Evolutionary conservation across 2,329 filamentous ascomycete species (phyloP), one percentile per base, ranked within the genome.

Genomic region (Rutstroemia sp.): DNA sequence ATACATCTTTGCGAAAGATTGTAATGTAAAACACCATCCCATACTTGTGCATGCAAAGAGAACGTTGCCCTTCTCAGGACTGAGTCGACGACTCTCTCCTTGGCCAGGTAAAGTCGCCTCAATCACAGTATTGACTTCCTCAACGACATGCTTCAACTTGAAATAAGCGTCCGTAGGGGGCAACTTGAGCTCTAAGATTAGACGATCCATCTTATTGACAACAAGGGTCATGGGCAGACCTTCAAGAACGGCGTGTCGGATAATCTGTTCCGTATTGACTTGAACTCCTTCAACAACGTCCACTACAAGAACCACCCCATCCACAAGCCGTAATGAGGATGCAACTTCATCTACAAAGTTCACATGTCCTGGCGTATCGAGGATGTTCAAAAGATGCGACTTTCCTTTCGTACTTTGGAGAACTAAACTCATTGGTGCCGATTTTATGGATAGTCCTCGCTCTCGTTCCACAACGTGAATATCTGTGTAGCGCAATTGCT

Each of bases 221-320:
- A 99, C 84, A 59, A 99, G 76, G 0, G 90, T 94, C 64, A 99
- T 74, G 1, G 94, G 92, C 4, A 97, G 78, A 65, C 91, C 89
- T 70, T 96, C 90, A 27, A 96, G 78, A 3, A 96, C 87, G 2
- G 92, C 92, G 71, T 99, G 90, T 74, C 90, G 95, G 74, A 99
- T 96, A 66, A 96, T 92, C 71, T 96, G 89, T 73, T 99, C 92
- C 0, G 94, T 95, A 71, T 96, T 96, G 66, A 94, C 82, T 74
- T 97, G 94, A n/a, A 99, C 92, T n/a, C 94, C 94, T 72, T 99
- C 94, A 1, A 99, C 90, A 21, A 96, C 90, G 70, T 99, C 94
- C 16, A 99, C 92, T 14, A 99, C 87, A 49, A 99, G 75, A 52
- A 95, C 92, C 23, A 97, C 85, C 58, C 94, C 94, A 69, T 99